These are phyloP conservation scores for Sugiyamaella sp. DNA, from an alignment of 1,139 yeast genomes.

Conservation along the genomic window DNA sequence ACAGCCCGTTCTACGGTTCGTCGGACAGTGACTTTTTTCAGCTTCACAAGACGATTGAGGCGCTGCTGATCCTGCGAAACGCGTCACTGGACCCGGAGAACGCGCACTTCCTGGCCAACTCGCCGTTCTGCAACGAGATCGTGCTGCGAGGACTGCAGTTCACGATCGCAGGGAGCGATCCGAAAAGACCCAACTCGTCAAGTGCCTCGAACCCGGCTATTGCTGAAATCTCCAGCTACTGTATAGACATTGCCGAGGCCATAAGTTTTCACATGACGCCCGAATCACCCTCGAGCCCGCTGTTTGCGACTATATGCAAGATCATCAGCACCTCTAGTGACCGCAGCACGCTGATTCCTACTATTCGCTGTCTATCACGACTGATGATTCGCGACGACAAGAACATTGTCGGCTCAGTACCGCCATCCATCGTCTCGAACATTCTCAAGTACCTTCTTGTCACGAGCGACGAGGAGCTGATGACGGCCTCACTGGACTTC, in stretches of 20 bases:
- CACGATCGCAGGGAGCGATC: conserved; percentile 45
- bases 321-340: conserved; percentile 39
- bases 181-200: conserved; percentile 30
- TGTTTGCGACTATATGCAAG: conserved; percentile 35
- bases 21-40: conserved; percentile 38
- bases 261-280: conserved; percentile 83
- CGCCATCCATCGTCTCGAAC: conserved; percentile 31
- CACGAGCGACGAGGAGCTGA: conserved; percentile 59
- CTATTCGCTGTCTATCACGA: conserved; percentile 45
- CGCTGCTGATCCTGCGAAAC: conserved; percentile 74
- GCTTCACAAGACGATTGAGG: conserved; percentile 58
- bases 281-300: conserved; percentile 53
- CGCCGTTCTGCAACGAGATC: conserved; percentile 39
- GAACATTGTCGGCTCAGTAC: conserved; percentile 39
- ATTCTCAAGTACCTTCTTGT: conserved; percentile 52
- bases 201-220: conserved; percentile 14
- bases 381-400: conserved; percentile 45
- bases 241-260: conserved; percentile 81
- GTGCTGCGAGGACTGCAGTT: conserved; percentile 54
- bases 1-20: conserved; percentile 21
- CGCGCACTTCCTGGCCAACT: conserved; percentile 74
- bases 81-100: conserved; percentile 79
- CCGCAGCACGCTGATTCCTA: conserved; percentile 44
- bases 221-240: conserved; percentile 67
- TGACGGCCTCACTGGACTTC: conserved; percentile 67